Evolutionary conservation across 768 basidiomycete genomes (phyloP), one percentile per base, ranked within the genome.

Genomic region (Leccinum broughii): DNA sequence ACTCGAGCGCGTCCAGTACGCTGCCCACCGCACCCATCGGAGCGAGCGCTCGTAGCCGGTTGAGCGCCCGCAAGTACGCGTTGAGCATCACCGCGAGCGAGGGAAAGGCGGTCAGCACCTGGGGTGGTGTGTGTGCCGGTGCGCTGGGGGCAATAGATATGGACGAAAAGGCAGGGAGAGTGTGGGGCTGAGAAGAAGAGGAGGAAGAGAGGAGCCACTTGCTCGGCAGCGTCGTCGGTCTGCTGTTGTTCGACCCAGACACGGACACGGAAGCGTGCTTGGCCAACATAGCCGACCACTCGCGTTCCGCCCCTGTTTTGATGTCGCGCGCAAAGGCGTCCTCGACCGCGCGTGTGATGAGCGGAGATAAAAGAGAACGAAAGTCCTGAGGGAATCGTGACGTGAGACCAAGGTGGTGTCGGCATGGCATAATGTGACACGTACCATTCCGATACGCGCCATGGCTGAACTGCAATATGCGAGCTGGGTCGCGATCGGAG

Each of bases 401-500:
- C 10, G 30, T 49, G 61, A 62, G 7, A 22, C 24, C 34, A 34
- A 15, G 15, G 44, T 3, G 15, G 22, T 14, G 34, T 35, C 30
- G 20, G 26, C 30, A 55, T n/a, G 50, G 17, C 39, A 41, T n/a
- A 24, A 50, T 26, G 24, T 17, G 46, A 28, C 50, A 64, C 74
- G 9, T 46, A 74, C 95, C 66, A 96, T 81, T 0, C 96, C 96
- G 15, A 96, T 83, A n/a, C 95, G 86, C 0, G 92, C 82, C 68
- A 97, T 97, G 1, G 95, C 94, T 17, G 87, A 85, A 8, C 94
- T 87, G 71, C 95, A 97, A 74, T 98, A 98, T 13, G 91, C 90
- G 50, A 98, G 83, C 67, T 98, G 96, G 0, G 95, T 96, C 59
- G 97, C 95, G 81, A 37, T 95, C 86, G 22, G 93, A 82, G 64